Conservation (phyloP, 192 early-diverging fungal species). For the Coemansia sp. region DNA sequence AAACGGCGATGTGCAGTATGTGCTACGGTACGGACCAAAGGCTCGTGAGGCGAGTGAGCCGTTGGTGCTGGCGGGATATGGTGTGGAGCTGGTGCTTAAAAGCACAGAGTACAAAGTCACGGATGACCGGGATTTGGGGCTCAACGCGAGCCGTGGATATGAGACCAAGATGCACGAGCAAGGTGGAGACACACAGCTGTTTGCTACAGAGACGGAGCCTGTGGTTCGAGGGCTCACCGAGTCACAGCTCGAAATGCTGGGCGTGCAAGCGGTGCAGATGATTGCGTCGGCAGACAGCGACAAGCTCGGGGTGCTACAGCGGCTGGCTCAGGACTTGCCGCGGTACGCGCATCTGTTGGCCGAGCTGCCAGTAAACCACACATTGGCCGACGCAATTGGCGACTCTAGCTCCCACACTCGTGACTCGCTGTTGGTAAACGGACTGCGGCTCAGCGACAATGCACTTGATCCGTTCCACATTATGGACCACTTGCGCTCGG, state of each 20-base stretch:
- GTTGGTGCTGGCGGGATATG: slow-evolving; percentile 80
- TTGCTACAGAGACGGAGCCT: slow-evolving; percentile 85
- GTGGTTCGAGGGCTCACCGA: slow-evolving; percentile 73
- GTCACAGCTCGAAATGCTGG: slow-evolving; percentile 57
- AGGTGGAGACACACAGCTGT: slow-evolving; percentile 70
- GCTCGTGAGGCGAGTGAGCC: background rate
- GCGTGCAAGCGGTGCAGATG: slow-evolving; percentile 70
- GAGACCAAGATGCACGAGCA: slow-evolving; percentile 1
- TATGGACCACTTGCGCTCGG: slow-evolving; percentile 57
- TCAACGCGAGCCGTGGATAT: slow-evolving; percentile 21
- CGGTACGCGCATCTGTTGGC: slow-evolving; percentile 79
- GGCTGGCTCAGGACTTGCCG: slow-evolving; percentile 81
- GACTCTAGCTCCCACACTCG: slow-evolving; percentile 17
- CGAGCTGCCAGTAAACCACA: slow-evolving; percentile 48
- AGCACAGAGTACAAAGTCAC: slow-evolving; percentile 95
- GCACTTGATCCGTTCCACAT: slow-evolving; percentile 66
- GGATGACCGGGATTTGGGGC: slow-evolving; percentile 73
- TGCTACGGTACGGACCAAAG: slow-evolving; percentile 70
- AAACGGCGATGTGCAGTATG: slow-evolving; percentile 55
- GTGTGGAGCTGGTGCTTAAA: slow-evolving; percentile 91
- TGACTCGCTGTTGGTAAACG: slow-evolving; percentile 63
- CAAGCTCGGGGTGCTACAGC: slow-evolving; percentile 63
- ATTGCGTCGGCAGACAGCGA: slow-evolving; percentile 59
- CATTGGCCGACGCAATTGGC: slow-evolving; percentile 45
- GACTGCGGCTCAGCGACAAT: slow-evolving; percentile 53